Base-by-base conservation (phyloP, 805 yeast genomes). In the Pichia cephalocereana region DNA sequence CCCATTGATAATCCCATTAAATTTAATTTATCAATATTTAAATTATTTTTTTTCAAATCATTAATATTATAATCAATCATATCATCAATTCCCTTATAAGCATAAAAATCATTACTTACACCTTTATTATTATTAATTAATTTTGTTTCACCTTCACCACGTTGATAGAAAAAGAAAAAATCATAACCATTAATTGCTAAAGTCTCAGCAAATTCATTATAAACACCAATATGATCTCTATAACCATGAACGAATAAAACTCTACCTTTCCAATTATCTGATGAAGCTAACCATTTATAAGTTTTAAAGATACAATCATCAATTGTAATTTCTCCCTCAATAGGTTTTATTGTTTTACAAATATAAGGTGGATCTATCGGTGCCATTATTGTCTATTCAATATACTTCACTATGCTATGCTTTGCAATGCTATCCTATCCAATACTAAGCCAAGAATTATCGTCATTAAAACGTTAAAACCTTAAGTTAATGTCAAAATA, bases 1-100 rank as follows among this genome's bases (percentile, higher is more conserved):
- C 95, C 95, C 90, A 86, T 83, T 10, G 89, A 83, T 54, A 81
- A 87, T 1, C 91, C 89, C 57, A 75, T 68, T 42, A 86, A 57
- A 55, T 69, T 73, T 32, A 83, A 55, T 52, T 75, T 75, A 43
- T 68, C 70, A 1, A 54, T 47, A 1, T 54, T 47, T 17, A 51
- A 50, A 10, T 49, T 55, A 30, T 59, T 41, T 19, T 58, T 26
- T 15, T 47, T 46, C 45, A 64, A 52, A 30, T 68, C 67, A 18
- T 71, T 70, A 23, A 72, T 56, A 45, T 72, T 73, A 42, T 58
- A 59, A 48, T 75, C 67, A 46, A 82, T 63, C 61, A 85, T 75
- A 56, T 69, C 75, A 47, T 82, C 80, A 55, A 85, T 67, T 59
- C 82, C 90, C 27, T 72, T 68, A 57, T 76, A 79, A 2, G 77